These are phyloP conservation scores for Linum lewisii DNA, from an alignment of 345 rosid genomes.

Conservation along the genomic window DNA sequence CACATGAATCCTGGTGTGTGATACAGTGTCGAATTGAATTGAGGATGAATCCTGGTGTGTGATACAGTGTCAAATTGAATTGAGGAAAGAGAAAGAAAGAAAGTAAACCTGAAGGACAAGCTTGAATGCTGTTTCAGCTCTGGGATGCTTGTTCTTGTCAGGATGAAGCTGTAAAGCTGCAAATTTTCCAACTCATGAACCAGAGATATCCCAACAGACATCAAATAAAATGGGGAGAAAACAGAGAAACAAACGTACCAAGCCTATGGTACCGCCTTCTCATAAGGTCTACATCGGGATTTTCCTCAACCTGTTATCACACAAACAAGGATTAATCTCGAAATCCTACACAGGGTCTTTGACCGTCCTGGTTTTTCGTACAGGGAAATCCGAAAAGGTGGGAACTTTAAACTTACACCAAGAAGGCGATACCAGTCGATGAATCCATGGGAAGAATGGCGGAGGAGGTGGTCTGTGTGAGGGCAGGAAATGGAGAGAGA, in stretches of 20 bases:
- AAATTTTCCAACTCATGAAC: neutral
- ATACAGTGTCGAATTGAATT: neutral
- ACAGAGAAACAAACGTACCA: constrained; percentile 30
- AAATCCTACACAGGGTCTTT: no score
- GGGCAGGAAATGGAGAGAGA: constrained; percentile 35
- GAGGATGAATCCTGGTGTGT: no score
- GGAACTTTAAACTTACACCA: constrained; percentile 38
- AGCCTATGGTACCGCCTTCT: constrained; percentile 62
- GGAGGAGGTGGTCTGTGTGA: constrained; percentile 24
- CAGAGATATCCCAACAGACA: neutral
- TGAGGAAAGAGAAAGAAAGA: neutral
- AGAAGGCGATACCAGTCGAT: constrained; percentile 87
- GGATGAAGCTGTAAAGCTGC: constrained; percentile 93
- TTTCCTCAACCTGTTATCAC: constrained; percentile 53
- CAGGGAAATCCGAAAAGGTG: no score
- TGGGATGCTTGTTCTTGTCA: constrained; percentile 78
- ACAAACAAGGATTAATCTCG: neutral
- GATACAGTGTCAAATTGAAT: neutral
- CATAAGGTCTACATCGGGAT: constrained; percentile 45
- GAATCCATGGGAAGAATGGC: constrained; percentile 26
- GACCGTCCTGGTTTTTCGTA: no score
- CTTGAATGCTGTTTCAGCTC: constrained; percentile 84
- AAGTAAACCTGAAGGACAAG: constrained; percentile 72
- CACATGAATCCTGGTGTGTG: neutral
- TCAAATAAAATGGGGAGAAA: no score